Base-by-base conservation (phyloP, 345 rosid genomes). In the Citrus mangshanensis region DNA sequence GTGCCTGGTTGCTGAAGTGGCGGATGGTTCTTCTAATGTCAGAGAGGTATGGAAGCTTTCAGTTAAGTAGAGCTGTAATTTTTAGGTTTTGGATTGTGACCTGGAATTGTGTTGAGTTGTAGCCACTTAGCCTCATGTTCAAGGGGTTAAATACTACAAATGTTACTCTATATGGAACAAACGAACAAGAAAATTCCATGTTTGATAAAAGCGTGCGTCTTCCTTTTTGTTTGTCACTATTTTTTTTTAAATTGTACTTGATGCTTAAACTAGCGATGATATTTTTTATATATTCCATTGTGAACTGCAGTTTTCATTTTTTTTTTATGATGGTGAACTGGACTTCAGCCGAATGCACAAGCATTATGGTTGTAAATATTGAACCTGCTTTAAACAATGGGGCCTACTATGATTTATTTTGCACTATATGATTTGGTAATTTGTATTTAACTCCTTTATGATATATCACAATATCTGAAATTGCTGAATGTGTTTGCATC, bases 41-140 rank as follows among this genome's bases (percentile, higher is more conserved):
- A 90, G 98, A 63, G 98, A 94, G 86, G 95, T 92, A 70, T 93
- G 99, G 97, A 93, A 91, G 86, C 92, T 96, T 76, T 89, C 91
- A 6, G 77, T 76, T 79, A 85, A 84, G 78, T 83, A 81, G 81
- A n/a, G 75, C 76, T 28, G 37, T 12, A 21, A 59, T 73, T 77
- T 74, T 32, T 2, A n/a, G 22, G 22, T 27, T 62, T 28, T 60
- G 28, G 19, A 64, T 63, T 22, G 54, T 73, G 63, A 25, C 35
- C 14, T 72, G 61, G 19, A 51, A 34, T 65, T 19, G 38, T 46
- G 55, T 42, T 65, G 34, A 67, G 32, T 27, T 49, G 54, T 68
- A 67, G 40, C 62, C 21, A n/a, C 65, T 30, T 68, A 61, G 8
- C 8, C 51, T 66, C n/a, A 10, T 22, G 14, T 9, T 19, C 8